Base-by-base conservation (phyloP, 805 yeast species). In the Sugiyamaella valdiviana region DNA sequence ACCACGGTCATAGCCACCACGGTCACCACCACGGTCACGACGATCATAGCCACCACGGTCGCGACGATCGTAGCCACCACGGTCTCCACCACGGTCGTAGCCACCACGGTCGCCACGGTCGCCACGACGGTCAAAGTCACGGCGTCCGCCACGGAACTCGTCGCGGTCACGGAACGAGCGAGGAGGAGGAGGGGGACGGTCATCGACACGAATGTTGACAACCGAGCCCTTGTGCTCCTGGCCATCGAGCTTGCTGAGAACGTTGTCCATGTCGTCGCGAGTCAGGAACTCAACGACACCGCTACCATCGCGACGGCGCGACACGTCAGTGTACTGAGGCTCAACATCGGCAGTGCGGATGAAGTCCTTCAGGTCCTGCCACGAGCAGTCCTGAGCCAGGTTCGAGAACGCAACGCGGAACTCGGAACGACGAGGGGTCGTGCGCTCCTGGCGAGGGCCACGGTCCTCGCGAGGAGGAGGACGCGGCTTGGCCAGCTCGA, bases 171-270 rank as follows among this genome's bases (percentile, higher is more conserved):
- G 54, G 10, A 58, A 42, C 45, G 55, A 49, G 41, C 48, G 54
- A 38, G 79, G 60, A 70, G 76, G 67, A 64, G 64, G 61, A 15
- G 66, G 64, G 16, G 65, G 64, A 10, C 59, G 52, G 37, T 61
- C 76, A 61, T 88, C 96, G 70, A 80, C 86, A 72, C 82, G 87
- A 46, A 89, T 85, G 43, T 77, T 66, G 47, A 89, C 72, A 44
- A 73, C 70, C 46, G 78, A 65, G 57, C 89, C 95, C 64, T 78
- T 78, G 74, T 79, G 81, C 52, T 82, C 91, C 53, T 79, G 72
- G 57, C 83, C 85, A 65, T 82, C 82, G 59, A 86, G 73, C 63
- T 79, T 77, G 51, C 79, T 78, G 58, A 87, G 69, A 42, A 95
- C 89, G 51, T 75, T 75, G 45, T 75, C 80, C 65, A 87, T 73